phyloP scores from a whole-genome alignment of 2,329 filamentous ascomycete species.

The Cyphellophora europaea region DNA sequence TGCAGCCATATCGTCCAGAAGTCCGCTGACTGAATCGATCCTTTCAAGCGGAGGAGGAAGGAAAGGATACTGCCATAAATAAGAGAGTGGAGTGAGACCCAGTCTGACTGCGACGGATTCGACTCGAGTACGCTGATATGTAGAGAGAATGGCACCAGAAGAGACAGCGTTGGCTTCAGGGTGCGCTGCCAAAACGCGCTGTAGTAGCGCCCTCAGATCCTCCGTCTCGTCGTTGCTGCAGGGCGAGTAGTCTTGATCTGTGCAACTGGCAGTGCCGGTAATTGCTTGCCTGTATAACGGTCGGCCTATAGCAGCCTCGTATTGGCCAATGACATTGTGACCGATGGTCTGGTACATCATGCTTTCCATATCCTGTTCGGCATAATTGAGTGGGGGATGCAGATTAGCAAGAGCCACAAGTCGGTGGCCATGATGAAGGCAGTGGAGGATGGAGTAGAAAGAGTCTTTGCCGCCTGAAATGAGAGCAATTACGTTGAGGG shows the following conservation, averaged over 20 bases:
- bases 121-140: constrained; percentile 92
- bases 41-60: constrained; percentile 45
- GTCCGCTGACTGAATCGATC: constrained; percentile 25
- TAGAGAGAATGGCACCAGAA: constrained; percentile 85
- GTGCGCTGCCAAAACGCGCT: constrained; percentile 54
- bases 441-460: constrained; percentile 87
- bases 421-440: constrained; percentile 72
- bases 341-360: constrained; percentile 99
- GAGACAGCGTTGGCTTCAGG: constrained; percentile 79
- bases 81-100: constrained; percentile 74
- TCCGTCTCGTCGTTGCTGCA: constrained; percentile 70
- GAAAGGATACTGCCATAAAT: constrained; percentile 81
- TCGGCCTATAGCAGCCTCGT: constrained; percentile 66
- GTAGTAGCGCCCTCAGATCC: constrained; percentile 68
- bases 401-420: constrained; percentile 86
- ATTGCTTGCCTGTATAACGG: constrained; percentile 80
- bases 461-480: constrained; percentile 97
- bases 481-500: constrained; percentile 71
- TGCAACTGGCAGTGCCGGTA: constrained; percentile 59
- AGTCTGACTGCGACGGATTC: constrained; percentile 82
- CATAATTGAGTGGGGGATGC: constrained; percentile 43
- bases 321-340: constrained; percentile 76
- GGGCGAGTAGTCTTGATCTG: constrained; percentile 59
- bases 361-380: constrained; percentile 64
- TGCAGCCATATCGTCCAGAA: constrained; percentile 73